phyloP scores from a whole-genome alignment of 177 flowering plant genomes.

The Telopea speciosissima region DNA sequence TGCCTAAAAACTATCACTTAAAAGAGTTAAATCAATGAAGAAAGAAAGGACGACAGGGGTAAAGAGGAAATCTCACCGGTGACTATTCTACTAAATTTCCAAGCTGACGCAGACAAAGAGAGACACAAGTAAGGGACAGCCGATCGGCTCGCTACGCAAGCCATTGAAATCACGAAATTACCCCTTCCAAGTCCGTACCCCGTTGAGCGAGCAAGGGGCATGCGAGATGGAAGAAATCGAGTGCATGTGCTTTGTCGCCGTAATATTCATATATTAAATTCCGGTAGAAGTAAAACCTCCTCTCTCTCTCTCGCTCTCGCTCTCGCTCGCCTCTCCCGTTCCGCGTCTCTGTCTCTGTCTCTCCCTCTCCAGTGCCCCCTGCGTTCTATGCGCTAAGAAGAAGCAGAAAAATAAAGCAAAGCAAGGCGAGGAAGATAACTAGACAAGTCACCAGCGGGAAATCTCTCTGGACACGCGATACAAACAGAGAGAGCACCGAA shows the following conservation, averaged over 20 bases:
- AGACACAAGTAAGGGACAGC: no score
- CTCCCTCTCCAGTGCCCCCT: neutral
- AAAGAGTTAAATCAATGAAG: no score
- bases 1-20: no score
- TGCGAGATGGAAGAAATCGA: neutral
- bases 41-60: no score
- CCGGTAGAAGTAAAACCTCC: neutral
- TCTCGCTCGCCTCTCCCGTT: slow-evolving; percentile 4
- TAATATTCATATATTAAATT: neutral
- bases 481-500: neutral
- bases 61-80: no score
- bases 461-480: neutral
- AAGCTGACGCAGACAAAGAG: no score
- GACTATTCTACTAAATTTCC: no score
- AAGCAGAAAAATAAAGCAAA: no score
- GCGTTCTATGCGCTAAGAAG: neutral
- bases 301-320: slow-evolving; percentile 2
- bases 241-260: slow-evolving; percentile 18
- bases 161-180: neutral
- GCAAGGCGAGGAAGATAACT: neutral
- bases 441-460: neutral
- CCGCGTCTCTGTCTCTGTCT: slow-evolving; percentile 5
- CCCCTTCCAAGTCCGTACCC: neutral
- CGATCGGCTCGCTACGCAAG: no score
- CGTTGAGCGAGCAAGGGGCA: neutral